These are phyloP conservation scores for Ogataea hybrid DNA, from an alignment of 1,139 yeast species.

Conservation along the genomic window DNA sequence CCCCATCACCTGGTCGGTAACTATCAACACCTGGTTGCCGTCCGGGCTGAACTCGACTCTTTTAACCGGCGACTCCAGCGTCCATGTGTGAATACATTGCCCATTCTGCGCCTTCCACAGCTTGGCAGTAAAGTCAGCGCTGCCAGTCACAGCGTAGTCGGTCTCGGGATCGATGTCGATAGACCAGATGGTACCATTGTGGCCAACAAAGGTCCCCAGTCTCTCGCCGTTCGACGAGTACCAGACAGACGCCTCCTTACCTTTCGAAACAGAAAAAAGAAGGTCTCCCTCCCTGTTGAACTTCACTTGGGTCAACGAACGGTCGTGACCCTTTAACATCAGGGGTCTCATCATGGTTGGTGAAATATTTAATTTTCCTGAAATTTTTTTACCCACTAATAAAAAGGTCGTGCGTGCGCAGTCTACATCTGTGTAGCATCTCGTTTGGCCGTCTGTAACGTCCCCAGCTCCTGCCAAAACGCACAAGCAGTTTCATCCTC, in stretches of 20 bases:
- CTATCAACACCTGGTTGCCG: constrained; percentile 65
- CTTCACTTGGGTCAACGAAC: constrained; percentile 87
- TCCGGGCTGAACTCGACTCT: constrained; percentile 85
- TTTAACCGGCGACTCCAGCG: constrained; percentile 81
- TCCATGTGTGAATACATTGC: constrained; percentile 70
- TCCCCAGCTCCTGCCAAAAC: no score
- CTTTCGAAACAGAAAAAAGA: constrained; percentile 90
- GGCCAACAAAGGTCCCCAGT: constrained; percentile 88
- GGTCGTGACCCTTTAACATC: constrained; percentile 74
- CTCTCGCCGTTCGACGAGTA: constrained; percentile 95
- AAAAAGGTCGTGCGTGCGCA: constrained; percentile 8
- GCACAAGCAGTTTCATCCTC: neutral
- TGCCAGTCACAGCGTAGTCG: constrained; percentile 76
- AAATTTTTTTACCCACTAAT: constrained; percentile 7
- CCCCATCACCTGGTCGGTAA: constrained; percentile 94
- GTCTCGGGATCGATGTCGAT: constrained; percentile 79
- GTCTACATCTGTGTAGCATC: neutral
- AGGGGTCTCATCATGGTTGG: constrained; percentile 49
- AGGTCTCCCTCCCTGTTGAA: constrained; percentile 95
- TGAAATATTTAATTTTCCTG: constrained; percentile 3
- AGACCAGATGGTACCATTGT: constrained; percentile 94
- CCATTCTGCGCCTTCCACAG: constrained; percentile 87
- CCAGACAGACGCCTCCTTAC: constrained; percentile 88
- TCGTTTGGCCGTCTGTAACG: no score
- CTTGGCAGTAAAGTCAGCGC: constrained; percentile 85